phyloP scores from a whole-genome alignment of 2,329 filamentous ascomycete genomes.

The Penicillium sp. region DNA sequence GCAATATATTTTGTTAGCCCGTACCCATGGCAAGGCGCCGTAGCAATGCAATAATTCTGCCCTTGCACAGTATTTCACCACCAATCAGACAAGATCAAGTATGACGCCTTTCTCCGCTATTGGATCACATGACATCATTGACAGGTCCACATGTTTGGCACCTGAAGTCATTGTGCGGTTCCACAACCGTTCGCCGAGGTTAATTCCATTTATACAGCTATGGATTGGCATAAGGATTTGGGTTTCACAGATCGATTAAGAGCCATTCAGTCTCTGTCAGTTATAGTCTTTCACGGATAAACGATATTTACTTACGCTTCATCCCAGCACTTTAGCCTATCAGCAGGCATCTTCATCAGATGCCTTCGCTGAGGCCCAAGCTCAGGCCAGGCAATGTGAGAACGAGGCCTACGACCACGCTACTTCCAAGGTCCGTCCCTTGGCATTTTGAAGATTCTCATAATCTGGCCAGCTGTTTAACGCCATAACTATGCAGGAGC shows the following conservation, averaged over 20 bases:
- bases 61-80: neutral
- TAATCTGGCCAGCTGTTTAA: neutral
- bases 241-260: constrained; percentile 63
- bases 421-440: constrained; percentile 35
- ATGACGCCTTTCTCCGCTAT: neutral
- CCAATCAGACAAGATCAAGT: neutral
- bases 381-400: constrained; percentile 67
- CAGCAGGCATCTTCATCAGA: constrained; percentile 47
- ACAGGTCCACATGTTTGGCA: neutral
- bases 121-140: constrained; percentile 4
- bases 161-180: neutral
- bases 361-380: constrained; percentile 50
- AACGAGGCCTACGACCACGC: constrained; percentile 40
- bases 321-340: constrained; percentile 50
- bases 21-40: too few species aligned
- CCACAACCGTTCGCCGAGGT: neutral
- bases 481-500: constrained; percentile 50
- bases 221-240: constrained; percentile 54
- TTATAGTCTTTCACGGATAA: constrained; percentile 1
- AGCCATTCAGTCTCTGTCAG: constrained; percentile 64
- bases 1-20: neutral
- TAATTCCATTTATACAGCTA: constrained; percentile 8
- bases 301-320: constrained; percentile 12
- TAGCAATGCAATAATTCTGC: neutral
- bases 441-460: neutral